These are phyloP conservation scores for Chalaropsis thielavioides DNA, from an alignment of 2,329 filamentous ascomycete species.

Conservation along the genomic window DNA sequence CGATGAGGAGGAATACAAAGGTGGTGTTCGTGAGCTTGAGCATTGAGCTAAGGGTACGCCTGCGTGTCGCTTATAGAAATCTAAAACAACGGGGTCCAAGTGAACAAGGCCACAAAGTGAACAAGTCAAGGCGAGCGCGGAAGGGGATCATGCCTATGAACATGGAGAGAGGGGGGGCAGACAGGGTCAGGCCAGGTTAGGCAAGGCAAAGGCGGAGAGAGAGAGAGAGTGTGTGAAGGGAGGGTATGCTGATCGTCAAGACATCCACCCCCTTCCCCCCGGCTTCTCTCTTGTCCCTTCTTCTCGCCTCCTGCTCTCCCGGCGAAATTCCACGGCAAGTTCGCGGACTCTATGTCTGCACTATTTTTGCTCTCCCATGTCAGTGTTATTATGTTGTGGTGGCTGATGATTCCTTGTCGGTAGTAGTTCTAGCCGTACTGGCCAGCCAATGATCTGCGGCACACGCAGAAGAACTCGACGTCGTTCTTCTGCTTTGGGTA, in stretches of 20 bases:
- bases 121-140: constrained; percentile 1
- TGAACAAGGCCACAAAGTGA: background rate
- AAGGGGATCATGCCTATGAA: background rate
- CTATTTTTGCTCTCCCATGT: background rate
- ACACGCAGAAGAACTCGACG: background rate
- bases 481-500: background rate
- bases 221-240: background rate
- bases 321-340: background rate
- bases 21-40: background rate
- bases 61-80: background rate
- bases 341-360: background rate
- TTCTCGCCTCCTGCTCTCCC: background rate
- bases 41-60: background rate
- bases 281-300: background rate
- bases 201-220: background rate
- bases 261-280: background rate
- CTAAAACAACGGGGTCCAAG: background rate
- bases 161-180: background rate
- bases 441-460: background rate
- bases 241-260: background rate
- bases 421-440: background rate
- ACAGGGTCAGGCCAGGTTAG: background rate
- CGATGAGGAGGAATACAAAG: background rate
- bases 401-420: background rate
- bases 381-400: background rate